A percentile compares a stretch with the other conserved stretches of the same genome.
These are phyloP conservation scores for Microbotryum violaceum DNA, from an alignment of 1,284 basidiomycete genomes.

Conservation along the genomic window DNA sequence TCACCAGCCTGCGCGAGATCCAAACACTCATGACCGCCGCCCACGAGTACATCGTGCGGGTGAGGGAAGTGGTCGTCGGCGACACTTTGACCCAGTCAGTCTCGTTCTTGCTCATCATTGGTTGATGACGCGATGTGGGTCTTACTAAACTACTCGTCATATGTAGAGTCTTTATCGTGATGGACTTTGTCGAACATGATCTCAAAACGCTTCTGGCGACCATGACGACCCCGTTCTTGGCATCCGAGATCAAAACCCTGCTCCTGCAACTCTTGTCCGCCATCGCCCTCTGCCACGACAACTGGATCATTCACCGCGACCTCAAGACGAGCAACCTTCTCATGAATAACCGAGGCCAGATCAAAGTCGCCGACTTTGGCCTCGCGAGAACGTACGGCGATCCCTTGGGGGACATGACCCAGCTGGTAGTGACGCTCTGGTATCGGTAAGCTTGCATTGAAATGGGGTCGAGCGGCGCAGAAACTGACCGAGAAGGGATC, in stretches of 20 bases:
- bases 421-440: slow-evolving; percentile 96
- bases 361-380: slow-evolving; percentile 98
- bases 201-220: slow-evolving; percentile 87
- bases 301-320: slow-evolving; percentile 97
- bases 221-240: slow-evolving; percentile 90
- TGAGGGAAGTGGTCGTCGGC: slow-evolving; percentile 96
- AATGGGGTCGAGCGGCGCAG: background rate
- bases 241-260: slow-evolving; percentile 96
- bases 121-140: too few species aligned
- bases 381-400: slow-evolving; percentile 92
- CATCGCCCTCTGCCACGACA: slow-evolving; percentile 80
- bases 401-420: slow-evolving; percentile 90
- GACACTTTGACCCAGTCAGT: slow-evolving; percentile 95
- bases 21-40: slow-evolving; percentile 69
- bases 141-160: background rate
- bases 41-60: slow-evolving; percentile 90
- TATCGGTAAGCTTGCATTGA: slow-evolving; percentile 62
- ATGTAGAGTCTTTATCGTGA: slow-evolving; percentile 34
- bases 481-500: too few species aligned
- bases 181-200: slow-evolving; percentile 89
- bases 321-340: slow-evolving; percentile 95
- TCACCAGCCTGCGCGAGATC: slow-evolving; percentile 90
- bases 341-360: slow-evolving; percentile 97
- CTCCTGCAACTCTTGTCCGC: slow-evolving; percentile 91
- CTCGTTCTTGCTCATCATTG: slow-evolving; percentile 32